Evolutionary conservation across 2,329 filamentous ascomycete genomes (phyloP).

Genomic region (Fonsecaea multimorphosa): DNA sequence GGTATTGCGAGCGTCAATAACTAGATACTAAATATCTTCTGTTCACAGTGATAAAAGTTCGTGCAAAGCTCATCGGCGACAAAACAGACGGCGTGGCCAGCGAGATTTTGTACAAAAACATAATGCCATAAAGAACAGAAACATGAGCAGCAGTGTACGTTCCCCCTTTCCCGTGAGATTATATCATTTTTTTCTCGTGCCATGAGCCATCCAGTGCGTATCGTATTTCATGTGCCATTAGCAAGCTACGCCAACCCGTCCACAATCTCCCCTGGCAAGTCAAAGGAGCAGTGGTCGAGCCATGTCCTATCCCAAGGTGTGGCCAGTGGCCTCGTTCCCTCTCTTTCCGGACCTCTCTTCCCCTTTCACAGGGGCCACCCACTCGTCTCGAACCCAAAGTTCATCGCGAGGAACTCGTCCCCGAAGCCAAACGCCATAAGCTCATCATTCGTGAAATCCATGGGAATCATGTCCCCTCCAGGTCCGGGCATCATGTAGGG

Average conservation of each 20-base stretch:
- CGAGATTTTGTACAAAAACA: constrained; percentile 1
- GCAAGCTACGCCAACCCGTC: not conserved
- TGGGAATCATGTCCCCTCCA: constrained; percentile 29
- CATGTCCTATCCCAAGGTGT: not conserved
- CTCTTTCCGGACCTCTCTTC: not conserved
- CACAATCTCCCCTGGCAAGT: not conserved
- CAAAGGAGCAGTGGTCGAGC: not conserved
- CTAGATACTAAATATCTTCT: not conserved
- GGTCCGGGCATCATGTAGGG: constrained; percentile 34
- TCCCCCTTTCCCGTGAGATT: not conserved
- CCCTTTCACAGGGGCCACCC: constrained; percentile 27
- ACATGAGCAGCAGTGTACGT: not conserved
- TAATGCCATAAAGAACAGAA: not conserved
- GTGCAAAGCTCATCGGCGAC: not conserved
- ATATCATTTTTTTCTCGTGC: not conserved
- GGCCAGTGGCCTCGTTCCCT: not conserved
- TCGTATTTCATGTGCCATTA: not conserved
- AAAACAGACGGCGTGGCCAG: not conserved
- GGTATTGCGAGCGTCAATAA: not conserved
- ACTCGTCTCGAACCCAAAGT: constrained; percentile 38
- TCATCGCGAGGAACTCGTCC: constrained; percentile 41
- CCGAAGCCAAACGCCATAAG: constrained; percentile 41
- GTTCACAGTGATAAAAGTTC: not conserved
- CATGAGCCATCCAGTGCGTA: not conserved
- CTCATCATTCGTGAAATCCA: constrained; percentile 39